These are phyloP conservation scores for Candida caryicola DNA, from an alignment of 805 yeast genomes.

Conservation along the genomic window DNA sequence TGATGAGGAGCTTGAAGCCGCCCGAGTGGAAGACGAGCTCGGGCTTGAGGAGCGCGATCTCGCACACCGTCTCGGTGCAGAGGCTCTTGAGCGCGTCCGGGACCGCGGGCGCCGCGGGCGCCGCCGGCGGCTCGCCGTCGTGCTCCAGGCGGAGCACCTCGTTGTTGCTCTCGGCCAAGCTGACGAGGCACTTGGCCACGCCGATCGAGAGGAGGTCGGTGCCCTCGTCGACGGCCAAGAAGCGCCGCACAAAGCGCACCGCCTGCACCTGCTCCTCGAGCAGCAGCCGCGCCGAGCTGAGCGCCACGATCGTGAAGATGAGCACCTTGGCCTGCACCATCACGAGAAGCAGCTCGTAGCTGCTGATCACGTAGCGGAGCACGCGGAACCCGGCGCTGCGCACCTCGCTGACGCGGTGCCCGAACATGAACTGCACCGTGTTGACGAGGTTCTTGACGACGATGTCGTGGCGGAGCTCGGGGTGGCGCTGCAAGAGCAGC, in stretches of 20 bases:
- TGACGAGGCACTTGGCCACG: slow-evolving; percentile 60
- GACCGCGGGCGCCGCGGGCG: slow-evolving; percentile 6
- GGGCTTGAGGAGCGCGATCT: slow-evolving; percentile 36
- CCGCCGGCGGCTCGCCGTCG: neutral
- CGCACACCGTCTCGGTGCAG: slow-evolving; percentile 43
- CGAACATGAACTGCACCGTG: slow-evolving; percentile 58
- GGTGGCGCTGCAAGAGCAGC: slow-evolving; percentile 50
- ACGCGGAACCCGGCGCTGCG: slow-evolving; percentile 76
- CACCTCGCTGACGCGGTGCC: slow-evolving; percentile 56
- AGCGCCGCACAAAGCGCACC: slow-evolving; percentile 61
- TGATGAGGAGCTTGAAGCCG: slow-evolving; percentile 49
- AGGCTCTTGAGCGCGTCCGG: slow-evolving; percentile 38
- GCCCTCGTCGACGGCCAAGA: slow-evolving; percentile 54
- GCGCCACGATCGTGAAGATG: slow-evolving; percentile 58
- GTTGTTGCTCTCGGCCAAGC: slow-evolving; percentile 10
- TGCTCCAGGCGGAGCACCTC: slow-evolving; percentile 3
- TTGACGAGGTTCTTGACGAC: slow-evolving; percentile 55
- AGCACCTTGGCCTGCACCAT: slow-evolving; percentile 58
- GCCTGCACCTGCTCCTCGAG: slow-evolving; percentile 73
- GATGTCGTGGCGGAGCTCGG: slow-evolving; percentile 62
- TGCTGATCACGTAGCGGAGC: slow-evolving; percentile 60
- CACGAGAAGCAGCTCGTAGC: slow-evolving; percentile 50
- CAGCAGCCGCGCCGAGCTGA: slow-evolving; percentile 56
- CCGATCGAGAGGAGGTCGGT: slow-evolving; percentile 55
- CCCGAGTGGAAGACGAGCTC: slow-evolving; percentile 48